Evolutionary conservation across 805 yeast genomes (phyloP), one percentile per base, ranked within the genome.

Genomic region (Ascoidea rubescens): DNA sequence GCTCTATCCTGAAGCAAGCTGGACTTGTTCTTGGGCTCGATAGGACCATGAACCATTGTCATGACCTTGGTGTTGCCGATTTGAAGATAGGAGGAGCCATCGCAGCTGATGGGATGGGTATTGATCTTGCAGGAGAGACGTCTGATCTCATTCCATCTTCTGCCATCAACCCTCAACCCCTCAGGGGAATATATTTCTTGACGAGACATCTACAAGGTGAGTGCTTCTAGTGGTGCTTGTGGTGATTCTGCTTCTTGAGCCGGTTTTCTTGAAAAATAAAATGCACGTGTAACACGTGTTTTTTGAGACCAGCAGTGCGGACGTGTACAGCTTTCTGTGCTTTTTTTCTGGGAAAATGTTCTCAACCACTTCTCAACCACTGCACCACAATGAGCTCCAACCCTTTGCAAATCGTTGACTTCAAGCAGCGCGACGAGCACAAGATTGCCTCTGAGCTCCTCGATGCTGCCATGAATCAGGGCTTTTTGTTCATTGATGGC

Each of bases 141-240:
- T 50, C 98, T 80, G 47, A 90, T 73, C 65, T 93, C 99, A 61
- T 91, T 88, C 89, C 93, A 89, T 56, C 99, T 75, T 60, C 99
- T 79, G 1, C 99, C 99, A 64, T 93, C 98, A 12, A 84, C 71
- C 57, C 99, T 74, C 48, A 93, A 74, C 4, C 99, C 99, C 67
- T 93, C 98, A 5, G 96, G 96, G 0, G 97, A 90, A 63, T 87
- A 91, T 48, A 93, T 67, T 71, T 93, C 99, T 59, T 80, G 67
- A 52, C 86, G 73, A 46, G 83, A 78, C 84, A 80, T 80, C 28
- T 21, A 21, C 28, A 21, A 21, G 28, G 28, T 21, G 28, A 21
- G 28, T 21, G 28, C 28, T 21, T 21, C 28, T 3, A 2, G 28
- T 21, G 28, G 28, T 21, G 28, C 28, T 21, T 21, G 28, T 21